Base-by-base conservation (phyloP, 805 yeast genomes). In the Cyberlindnera nakhonratchasimensis region DNA sequence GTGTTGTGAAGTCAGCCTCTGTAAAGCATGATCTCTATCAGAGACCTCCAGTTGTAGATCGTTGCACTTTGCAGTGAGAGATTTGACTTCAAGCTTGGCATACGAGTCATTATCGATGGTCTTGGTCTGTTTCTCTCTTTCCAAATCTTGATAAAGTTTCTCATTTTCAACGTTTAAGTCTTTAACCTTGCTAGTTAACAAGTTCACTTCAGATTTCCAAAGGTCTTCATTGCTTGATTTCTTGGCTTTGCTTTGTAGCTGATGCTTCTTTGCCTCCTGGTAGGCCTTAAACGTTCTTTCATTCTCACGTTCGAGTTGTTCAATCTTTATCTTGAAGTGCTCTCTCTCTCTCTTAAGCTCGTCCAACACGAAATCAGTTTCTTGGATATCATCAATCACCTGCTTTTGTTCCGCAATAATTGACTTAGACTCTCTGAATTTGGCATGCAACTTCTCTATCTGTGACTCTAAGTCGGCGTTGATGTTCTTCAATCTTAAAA, bases 61-160 rank as follows among this genome's bases (percentile, higher is more conserved):
- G 45, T 66, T 64, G 40, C 66, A 65, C 37, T 61, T 58, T 5
- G 65, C 40, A 0, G 69, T 54, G 4, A 70, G 55, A n/a, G 65
- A 58, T 29, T 64, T 64, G 39, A 72, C 58, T 42, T 69, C 74
- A n/a, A 59, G 48, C 19, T 65, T 63, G 12, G 69, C 66, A 32
- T 61, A 62, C 5, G 57, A 47, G 22, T 57, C 50, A 4, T 46
- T 31, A 9, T 45, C 19, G 21, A 26, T 5, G 26, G 31, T 25
- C 36, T 54, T 47, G 37, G 55, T 23, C 50, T 40, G 14, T 42
- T 43, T 60, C 48, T 68, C 61, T 39, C 45, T 41, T 25, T 66
- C 69, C 29, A 69, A 59, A 19, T 71, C 70, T 24, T 60, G 57
- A 33, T 62, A 56, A 13, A 74, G 55, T 18, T 57, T 60, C 4